Percentiles rank a stretch among this genome's conserved stretches.
phyloP scores from a whole-genome alignment of 2,329 filamentous ascomycete genomes.

The Aphanoascus verrucosus region DNA sequence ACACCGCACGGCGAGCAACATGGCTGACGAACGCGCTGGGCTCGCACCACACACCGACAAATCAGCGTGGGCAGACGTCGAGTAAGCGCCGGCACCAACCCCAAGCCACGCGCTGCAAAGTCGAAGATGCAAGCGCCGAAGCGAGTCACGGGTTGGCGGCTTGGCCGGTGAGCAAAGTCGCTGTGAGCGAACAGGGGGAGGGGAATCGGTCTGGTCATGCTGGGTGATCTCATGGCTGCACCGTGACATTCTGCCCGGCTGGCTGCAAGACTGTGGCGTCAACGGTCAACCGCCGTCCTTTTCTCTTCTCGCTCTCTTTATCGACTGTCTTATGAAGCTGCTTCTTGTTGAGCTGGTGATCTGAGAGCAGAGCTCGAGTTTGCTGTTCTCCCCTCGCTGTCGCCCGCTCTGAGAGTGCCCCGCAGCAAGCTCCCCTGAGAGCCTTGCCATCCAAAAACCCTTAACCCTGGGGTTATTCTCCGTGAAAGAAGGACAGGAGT shows the following conservation, averaged over 20 bases:
- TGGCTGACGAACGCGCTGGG: neutral
- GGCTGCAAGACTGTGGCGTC: neutral
- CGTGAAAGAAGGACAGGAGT: neutral
- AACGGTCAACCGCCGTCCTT: neutral
- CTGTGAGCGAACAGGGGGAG: no score
- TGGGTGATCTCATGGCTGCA: constrained; percentile 3
- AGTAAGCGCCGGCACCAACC: neutral
- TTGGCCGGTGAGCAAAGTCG: neutral
- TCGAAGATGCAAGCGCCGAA: neutral
- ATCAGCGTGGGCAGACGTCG: neutral
- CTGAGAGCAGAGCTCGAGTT: no score
- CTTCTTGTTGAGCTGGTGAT: no score
- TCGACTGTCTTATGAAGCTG: no score
- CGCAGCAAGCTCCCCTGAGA: neutral
- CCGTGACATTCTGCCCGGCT: neutral
- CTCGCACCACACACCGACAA: neutral
- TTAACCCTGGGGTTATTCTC: no score
- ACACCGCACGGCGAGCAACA: no score
- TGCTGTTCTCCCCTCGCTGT: no score
- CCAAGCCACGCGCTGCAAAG: neutral
- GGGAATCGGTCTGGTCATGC: constrained; percentile 6
- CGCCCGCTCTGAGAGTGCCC: neutral
- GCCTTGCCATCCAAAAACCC: no score
- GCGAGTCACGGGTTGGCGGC: neutral
- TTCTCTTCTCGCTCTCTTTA: no score